Percentiles rank a stretch among this genome's conserved stretches.
Evolutionary conservation across 1,284 basidiomycete genomes (phyloP).

Genomic region (Microbotryomycetes sp.): DNA sequence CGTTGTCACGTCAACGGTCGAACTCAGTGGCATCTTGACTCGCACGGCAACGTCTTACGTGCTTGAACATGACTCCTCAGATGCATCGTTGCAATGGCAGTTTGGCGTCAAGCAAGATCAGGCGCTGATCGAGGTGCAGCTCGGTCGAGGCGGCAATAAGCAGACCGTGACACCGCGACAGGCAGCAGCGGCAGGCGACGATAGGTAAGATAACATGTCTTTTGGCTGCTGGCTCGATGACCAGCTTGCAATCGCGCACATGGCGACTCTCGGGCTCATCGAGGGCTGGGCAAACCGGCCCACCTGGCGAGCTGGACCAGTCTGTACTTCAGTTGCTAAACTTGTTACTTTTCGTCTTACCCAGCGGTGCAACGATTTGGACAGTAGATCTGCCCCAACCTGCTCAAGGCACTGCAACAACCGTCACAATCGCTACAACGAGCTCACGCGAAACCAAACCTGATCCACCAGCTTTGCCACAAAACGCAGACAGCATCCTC

Average conservation of each 20-base stretch:
- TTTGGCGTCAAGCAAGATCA: conserved; percentile 68
- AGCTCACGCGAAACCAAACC: conserved; percentile 17
- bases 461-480: conserved; percentile 26
- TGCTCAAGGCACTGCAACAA: conserved; percentile 1
- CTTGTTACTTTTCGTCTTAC: too few relatives aligned
- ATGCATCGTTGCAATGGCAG: conserved; percentile 62
- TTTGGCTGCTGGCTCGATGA: not conserved
- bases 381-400: conserved; percentile 4
- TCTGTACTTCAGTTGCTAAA: not conserved
- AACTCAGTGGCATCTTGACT: conserved; percentile 77
- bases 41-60: conserved; percentile 82
- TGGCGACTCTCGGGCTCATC: not conserved
- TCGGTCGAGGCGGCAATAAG: conserved; percentile 49
- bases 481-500: conserved; percentile 32
- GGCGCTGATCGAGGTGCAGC: conserved; percentile 52
- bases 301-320: not conserved
- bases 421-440: conserved; percentile 26
- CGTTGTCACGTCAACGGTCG: conserved; percentile 73
- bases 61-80: conserved; percentile 53
- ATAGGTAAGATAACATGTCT: conserved; percentile 9
- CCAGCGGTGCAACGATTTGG: too few relatives aligned
- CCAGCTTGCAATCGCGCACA: not conserved
- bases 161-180: too few relatives aligned
- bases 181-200: conserved; percentile 49
- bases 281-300: conserved; percentile 3